These are phyloP conservation scores for Cymbopogon citratus DNA, from an alignment of 176 grass and related monocot genomes.

Conservation along the genomic window DNA sequence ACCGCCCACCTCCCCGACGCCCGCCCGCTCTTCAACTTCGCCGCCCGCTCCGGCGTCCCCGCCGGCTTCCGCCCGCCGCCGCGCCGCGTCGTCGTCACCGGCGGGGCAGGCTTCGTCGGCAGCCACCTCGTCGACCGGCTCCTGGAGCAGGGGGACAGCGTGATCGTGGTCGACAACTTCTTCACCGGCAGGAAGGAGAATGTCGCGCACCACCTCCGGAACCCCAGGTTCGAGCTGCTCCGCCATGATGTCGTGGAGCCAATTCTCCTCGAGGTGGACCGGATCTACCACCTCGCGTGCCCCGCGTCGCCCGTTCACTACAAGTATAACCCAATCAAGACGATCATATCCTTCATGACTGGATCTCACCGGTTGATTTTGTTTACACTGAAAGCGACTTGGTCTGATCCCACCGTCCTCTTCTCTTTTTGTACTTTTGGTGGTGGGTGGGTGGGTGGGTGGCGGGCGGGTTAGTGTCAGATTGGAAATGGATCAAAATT, in stretches of 20 bases:
- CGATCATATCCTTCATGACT: conserved; percentile 55
- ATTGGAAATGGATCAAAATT: background rate
- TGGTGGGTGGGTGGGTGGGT: conserved; percentile 1
- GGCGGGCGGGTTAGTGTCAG: background rate
- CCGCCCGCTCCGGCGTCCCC: conserved; percentile 26
- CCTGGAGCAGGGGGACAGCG: conserved; percentile 73
- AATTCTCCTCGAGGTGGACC: conserved; percentile 86
- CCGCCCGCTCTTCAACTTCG: conserved; percentile 42
- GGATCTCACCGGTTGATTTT: conserved; percentile 33
- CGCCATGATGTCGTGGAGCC: conserved; percentile 88
- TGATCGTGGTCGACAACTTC: conserved; percentile 93
- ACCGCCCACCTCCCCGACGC: background rate
- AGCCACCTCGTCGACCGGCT: conserved; percentile 89
- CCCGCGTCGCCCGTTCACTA: conserved; percentile 80
- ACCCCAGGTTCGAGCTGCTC: conserved; percentile 95
- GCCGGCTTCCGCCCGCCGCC: conserved; percentile 32
- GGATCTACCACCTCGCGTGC: conserved; percentile 93
- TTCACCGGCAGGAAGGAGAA: conserved; percentile 86
- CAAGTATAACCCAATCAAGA: conserved; percentile 90
- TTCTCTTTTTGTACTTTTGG: background rate
- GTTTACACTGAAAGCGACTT: conserved; percentile 21
- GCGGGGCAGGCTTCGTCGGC: conserved; percentile 81
- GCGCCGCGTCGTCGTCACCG: conserved; percentile 77
- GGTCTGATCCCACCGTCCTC: background rate
- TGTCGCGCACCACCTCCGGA: conserved; percentile 64